Conservation (phyloP, 208 protist genomes). For the Trypanosoma melophagium region DNA sequence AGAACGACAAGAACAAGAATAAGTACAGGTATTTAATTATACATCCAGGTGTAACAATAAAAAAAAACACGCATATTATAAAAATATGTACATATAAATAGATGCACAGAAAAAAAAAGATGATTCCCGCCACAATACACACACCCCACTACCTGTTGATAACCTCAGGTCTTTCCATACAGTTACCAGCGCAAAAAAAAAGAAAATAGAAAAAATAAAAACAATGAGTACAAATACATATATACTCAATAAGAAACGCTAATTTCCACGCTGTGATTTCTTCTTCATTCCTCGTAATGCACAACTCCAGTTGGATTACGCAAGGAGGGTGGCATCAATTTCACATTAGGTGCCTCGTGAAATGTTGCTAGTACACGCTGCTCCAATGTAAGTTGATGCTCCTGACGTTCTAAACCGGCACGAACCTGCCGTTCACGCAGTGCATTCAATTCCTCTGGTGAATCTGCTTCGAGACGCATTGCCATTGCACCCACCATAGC, state of each 20-base stretch:
- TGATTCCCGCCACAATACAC: too few relatives aligned
- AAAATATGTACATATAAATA: too few relatives aligned
- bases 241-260: not conserved
- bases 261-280: not conserved
- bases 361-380: slow-evolving; percentile 79
- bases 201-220: slow-evolving; percentile 16
- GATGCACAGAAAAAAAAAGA: too few relatives aligned
- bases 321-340: slow-evolving; percentile 39
- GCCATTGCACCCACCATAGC: slow-evolving; percentile 83
- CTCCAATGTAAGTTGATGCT: slow-evolving; percentile 62
- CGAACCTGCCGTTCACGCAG: slow-evolving; percentile 65
- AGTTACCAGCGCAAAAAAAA: slow-evolving; percentile 7
- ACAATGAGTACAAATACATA: slow-evolving; percentile 13
- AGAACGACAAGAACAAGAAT: slow-evolving; percentile 20
- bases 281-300: slow-evolving; percentile 21
- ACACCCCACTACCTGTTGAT: too few relatives aligned
- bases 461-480: slow-evolving; percentile 80
- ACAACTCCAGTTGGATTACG: slow-evolving; percentile 43
- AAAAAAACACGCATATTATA: too few relatives aligned
- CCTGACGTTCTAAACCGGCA: slow-evolving; percentile 45
- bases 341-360: slow-evolving; percentile 60
- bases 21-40: too few relatives aligned
- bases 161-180: too few relatives aligned
- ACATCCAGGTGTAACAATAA: too few relatives aligned
- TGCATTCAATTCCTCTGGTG: slow-evolving; percentile 51